Conservation (phyloP, 257 asterid species). For the Gardenia jasminoides region DNA sequence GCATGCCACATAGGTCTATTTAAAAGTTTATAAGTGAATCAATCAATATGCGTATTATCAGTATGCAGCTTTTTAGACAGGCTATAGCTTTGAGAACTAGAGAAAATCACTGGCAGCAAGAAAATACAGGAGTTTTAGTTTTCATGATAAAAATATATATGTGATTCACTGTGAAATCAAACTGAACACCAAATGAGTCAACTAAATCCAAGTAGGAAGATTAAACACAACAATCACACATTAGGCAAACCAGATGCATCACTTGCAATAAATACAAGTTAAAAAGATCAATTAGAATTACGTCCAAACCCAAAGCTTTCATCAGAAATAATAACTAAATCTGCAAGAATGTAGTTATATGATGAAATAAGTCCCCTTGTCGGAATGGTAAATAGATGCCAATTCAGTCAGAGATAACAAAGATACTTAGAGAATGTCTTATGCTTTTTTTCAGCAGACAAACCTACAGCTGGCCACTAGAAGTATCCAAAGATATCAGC, state of each 20-base stretch:
- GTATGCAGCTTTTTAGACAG: conserved; percentile 1
- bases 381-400: background rate
- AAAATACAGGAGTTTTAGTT: background rate
- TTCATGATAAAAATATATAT: background rate
- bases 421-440: background rate
- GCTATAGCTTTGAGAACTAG: background rate
- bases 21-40: background rate
- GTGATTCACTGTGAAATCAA: background rate
- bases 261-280: background rate
- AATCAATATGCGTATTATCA: no score
- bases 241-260: background rate
- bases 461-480: background rate
- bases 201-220: background rate
- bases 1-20: background rate
- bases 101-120: background rate
- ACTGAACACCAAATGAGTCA: background rate
- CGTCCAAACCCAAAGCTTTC: background rate
- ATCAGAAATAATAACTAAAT: background rate
- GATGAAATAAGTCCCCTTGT: background rate
- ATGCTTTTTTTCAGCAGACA: background rate
- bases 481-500: background rate
- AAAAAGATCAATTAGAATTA: background rate
- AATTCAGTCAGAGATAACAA: background rate
- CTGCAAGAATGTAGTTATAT: background rate
- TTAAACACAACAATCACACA: background rate